These are phyloP conservation scores for Phytophthora niederhauseri DNA, from an alignment of 352 stramenopile species.

Conservation along the genomic window DNA sequence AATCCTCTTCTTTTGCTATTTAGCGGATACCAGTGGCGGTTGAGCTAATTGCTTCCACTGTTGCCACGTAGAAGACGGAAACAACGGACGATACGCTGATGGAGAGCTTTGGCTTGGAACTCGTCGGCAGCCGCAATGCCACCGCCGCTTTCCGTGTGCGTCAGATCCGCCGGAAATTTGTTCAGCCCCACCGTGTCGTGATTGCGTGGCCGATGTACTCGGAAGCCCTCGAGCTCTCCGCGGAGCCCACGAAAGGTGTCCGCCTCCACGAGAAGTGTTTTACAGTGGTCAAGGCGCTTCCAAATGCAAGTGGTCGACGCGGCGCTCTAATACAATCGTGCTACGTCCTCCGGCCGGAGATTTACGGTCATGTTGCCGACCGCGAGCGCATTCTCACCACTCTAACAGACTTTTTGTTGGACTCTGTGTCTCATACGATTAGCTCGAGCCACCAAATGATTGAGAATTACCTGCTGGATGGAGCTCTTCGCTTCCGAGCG, in stretches of 20 bases:
- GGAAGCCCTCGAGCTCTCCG: constrained; percentile 56
- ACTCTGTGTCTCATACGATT: constrained; percentile 64
- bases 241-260: constrained; percentile 57
- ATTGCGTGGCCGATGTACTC: constrained; percentile 64
- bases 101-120: constrained; percentile 60
- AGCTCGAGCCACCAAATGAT: constrained; percentile 76
- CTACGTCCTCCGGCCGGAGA: constrained; percentile 66
- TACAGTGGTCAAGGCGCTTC: constrained; percentile 63
- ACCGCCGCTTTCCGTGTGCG: constrained; percentile 60
- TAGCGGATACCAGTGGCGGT: neutral
- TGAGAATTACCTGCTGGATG: constrained; percentile 68
- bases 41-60: constrained; percentile 22
- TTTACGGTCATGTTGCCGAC: constrained; percentile 69
- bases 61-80: constrained; percentile 46
- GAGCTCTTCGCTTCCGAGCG: constrained; percentile 27
- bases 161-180: constrained; percentile 59
- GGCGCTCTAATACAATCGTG: constrained; percentile 74
- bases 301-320: constrained; percentile 36
- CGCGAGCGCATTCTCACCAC: constrained; percentile 64
- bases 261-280: constrained; percentile 63
- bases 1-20: neutral
- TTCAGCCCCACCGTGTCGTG: constrained; percentile 56
- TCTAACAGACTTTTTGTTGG: constrained; percentile 72
- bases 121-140: constrained; percentile 51
- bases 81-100: constrained; percentile 55